Evolutionary conservation across 2,329 filamentous ascomycete species (phyloP), one percentile per base, ranked within the genome.

Genomic region (Calycina marina): DNA sequence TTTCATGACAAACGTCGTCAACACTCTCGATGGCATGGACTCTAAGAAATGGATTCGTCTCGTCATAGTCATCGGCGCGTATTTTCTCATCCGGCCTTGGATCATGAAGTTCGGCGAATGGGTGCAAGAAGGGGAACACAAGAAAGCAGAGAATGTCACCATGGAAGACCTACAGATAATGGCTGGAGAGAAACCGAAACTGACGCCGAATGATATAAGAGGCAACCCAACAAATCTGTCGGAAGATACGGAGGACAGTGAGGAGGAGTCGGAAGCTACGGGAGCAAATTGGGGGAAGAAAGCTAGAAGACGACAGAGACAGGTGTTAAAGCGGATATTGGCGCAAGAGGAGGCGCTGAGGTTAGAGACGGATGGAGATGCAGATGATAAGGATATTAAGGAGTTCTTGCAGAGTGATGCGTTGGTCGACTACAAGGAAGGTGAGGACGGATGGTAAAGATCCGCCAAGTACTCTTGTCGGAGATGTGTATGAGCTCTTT

Each of bases 371-470:
- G 64, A 71, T 46, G 72, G 76, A 44, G 70, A 76, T 37, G 65
- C 80, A 42, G 72, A 77, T 38, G 77, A 83, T 53, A 77, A 79
- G 57, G 77, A 85, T 52, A 77, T 86, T 44, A 68, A 73, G 50
- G 75, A 85, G 55, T 72, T 77, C 46, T 22, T 22, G n/a, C 8
- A 22, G 20, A 22, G 20, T n/a, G 20, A 22, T 22, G 20, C n/a
- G n/a, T 54, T 85, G 52, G 63, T 69, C 45, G 65, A 72, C 49
- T 66, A 56, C 25, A 35, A 38, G 35, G 38, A 41, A 16, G 38
- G 43, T 8, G 33, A 39, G 11, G 45, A 45, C 36, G 45, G 43
- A 5, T 47, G 44, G 44, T 47, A 41, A 36, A n/a, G n/a, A n/a
- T n/a, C n/a, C n/a, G n/a, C n/a, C n/a, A n/a, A n/a, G n/a, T n/a